Conservation (phyloP, 2,329 filamentous ascomycete species). For the Calonectria pauciramosa region DNA sequence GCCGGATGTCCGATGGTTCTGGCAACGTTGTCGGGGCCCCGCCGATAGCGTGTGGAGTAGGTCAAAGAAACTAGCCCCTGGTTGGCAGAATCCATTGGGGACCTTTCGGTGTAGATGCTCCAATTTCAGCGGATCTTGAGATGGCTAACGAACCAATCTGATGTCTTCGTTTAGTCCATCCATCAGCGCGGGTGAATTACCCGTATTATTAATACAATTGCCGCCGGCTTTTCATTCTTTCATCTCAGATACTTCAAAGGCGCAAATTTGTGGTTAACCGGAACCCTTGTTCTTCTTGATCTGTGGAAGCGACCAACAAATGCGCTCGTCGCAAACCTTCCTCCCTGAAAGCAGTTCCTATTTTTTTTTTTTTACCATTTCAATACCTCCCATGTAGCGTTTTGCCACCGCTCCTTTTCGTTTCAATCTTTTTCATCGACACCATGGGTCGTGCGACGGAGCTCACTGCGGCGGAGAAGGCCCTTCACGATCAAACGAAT, state of each 20-base stretch:
- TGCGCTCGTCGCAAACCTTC: neutral
- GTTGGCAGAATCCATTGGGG: neutral
- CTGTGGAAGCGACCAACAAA: neutral
- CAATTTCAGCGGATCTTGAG: neutral
- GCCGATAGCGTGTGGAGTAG: neutral
- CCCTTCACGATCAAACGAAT: slow-evolving; percentile 69
- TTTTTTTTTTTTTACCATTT: too few species aligned
- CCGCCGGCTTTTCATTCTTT: neutral
- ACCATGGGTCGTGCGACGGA: neutral
- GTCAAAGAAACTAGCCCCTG: neutral
- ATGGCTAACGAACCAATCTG: neutral
- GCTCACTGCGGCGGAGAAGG: slow-evolving; percentile 53
- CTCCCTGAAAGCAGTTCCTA: too few species aligned
- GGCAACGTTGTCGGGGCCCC: neutral
- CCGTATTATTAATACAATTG: neutral
- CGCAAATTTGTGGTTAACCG: too few species aligned
- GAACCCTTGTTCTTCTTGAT: neutral
- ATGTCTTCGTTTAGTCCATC: neutral
- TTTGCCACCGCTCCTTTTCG: neutral
- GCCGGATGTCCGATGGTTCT: neutral
- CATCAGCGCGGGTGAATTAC: neutral
- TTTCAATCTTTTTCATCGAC: neutral
- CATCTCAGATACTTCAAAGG: neutral
- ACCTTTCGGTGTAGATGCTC: neutral
- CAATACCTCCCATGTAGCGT: neutral